Evolutionary conservation across 2,329 filamentous ascomycete genomes (phyloP).

Genomic region (Rachicladosporium sp.): DNA sequence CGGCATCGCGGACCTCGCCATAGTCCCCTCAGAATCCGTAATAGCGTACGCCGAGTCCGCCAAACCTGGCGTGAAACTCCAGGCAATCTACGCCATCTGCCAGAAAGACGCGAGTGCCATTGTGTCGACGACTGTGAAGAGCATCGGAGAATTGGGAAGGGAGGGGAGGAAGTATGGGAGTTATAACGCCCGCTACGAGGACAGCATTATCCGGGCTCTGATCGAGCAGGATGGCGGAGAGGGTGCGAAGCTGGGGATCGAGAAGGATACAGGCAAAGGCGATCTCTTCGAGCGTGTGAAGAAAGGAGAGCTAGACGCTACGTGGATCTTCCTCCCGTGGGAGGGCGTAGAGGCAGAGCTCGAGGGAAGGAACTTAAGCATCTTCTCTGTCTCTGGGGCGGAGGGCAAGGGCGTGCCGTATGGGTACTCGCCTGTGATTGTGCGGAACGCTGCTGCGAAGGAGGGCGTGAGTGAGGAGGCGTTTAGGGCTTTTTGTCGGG

Average conservation of each 20-base stretch:
- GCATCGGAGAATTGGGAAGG: constrained; percentile 13
- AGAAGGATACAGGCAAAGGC: constrained; percentile 16
- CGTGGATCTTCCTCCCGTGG: constrained; percentile 24
- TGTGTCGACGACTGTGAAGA: constrained; percentile 14
- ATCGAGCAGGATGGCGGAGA: constrained; percentile 17
- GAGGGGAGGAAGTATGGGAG: constrained; percentile 18
- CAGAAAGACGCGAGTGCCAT: constrained; percentile 22
- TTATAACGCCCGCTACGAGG: constrained; percentile 23
- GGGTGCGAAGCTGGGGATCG: constrained; percentile 12
- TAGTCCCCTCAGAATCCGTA: constrained; percentile 22
- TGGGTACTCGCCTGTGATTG: constrained; percentile 22
- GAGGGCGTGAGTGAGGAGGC: constrained; percentile 9
- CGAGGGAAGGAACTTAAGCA: constrained; percentile 2
- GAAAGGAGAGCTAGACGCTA: constrained; percentile 19
- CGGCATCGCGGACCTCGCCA: constrained; percentile 20
- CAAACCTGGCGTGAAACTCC: constrained; percentile 13
- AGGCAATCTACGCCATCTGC: constrained; percentile 23
- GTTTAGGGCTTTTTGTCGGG: constrained; percentile 16
- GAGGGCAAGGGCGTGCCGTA: constrained; percentile 17
- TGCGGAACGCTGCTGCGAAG: constrained; percentile 11
- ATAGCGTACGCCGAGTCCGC: constrained; percentile 21
- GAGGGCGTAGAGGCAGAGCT: constrained; percentile 21
- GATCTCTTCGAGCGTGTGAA: constrained; percentile 18
- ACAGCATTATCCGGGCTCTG: constrained; percentile 19
- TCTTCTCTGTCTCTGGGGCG: constrained; percentile 3